These are phyloP conservation scores for Boletus sp. DNA, from an alignment of 768 basidiomycete genomes.

Conservation along the genomic window DNA sequence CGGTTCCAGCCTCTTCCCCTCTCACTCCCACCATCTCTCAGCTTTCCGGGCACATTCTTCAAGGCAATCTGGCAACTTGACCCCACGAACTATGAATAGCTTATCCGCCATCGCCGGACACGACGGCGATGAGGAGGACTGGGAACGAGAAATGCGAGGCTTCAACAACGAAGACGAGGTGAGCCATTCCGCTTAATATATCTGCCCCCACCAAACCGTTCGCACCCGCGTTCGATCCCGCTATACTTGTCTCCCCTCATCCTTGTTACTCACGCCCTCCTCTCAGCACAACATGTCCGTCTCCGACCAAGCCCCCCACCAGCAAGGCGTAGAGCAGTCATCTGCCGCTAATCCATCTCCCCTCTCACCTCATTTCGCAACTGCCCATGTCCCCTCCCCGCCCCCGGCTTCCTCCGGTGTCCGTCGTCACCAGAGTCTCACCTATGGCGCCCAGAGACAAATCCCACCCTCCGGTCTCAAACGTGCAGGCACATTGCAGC, in stretches of 20 bases:
- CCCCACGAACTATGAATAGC: constrained; percentile 76
- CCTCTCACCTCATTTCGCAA: constrained; percentile 58
- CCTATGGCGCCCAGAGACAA: constrained; percentile 58
- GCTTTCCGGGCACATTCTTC: constrained; percentile 51
- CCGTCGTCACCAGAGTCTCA: constrained; percentile 77
- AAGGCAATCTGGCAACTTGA: constrained; percentile 55
- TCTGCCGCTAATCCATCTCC: constrained; percentile 45
- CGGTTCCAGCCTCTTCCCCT: background rate
- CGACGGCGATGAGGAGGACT: constrained; percentile 86
- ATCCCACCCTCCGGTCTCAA: constrained; percentile 55
- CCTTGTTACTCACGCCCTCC: constrained; percentile 13
- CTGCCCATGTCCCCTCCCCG: constrained; percentile 57
- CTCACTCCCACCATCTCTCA: constrained; percentile 24
- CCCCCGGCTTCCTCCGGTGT: constrained; percentile 70
- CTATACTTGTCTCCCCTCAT: background rate
- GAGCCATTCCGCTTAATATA: constrained; percentile 15
- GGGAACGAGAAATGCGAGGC: constrained; percentile 66
- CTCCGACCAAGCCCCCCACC: constrained; percentile 35
- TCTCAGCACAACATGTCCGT: constrained; percentile 23
- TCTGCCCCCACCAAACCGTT: background rate
- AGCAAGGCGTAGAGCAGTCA: constrained; percentile 50
- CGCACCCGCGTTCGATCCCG: background rate
- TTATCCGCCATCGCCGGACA: constrained; percentile 82
- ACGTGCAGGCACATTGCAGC: constrained; percentile 67
- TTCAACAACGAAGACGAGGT: constrained; percentile 68